Evolutionary conservation across 1,284 basidiomycete genomes (phyloP).

Genomic region (Coniferiporia weirii): DNA sequence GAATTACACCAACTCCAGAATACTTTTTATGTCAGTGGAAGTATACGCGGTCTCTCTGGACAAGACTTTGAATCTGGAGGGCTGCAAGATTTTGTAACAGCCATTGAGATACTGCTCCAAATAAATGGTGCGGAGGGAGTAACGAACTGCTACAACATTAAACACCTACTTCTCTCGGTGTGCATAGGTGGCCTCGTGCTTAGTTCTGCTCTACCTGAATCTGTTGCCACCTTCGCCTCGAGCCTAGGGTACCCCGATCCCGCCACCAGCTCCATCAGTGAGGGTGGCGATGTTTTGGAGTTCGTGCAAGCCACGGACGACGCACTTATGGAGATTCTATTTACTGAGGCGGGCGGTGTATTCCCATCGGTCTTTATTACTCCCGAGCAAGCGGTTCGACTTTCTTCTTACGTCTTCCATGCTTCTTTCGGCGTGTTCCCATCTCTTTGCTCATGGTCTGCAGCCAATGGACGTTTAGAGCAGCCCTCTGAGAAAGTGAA

Average conservation of each 20-base stretch:
- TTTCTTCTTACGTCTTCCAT: constrained; percentile 35
- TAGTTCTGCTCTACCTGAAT: constrained; percentile 22
- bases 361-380: constrained; percentile 42
- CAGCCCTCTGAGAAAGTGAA: constrained; percentile 23
- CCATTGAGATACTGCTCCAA: constrained; percentile 32
- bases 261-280: constrained; percentile 23
- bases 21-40: constrained; percentile 39
- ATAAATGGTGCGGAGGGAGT: constrained; percentile 19
- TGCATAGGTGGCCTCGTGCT: constrained; percentile 29
- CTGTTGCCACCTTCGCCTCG: constrained; percentile 22
- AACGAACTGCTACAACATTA: constrained; percentile 25
- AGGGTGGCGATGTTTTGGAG: constrained; percentile 30
- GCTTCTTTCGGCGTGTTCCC: constrained; percentile 33
- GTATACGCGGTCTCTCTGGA: constrained; percentile 26
- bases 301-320: constrained; percentile 32
- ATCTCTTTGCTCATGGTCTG: constrained; percentile 27
- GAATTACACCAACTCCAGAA: constrained; percentile 38
- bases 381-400: constrained; percentile 36
- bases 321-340: constrained; percentile 28
- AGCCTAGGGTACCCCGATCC: constrained; percentile 21
- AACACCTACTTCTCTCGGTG: constrained; percentile 33
- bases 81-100: constrained; percentile 30
- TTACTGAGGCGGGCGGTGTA: constrained; percentile 31
- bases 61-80: constrained; percentile 27
- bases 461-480: constrained; percentile 16